Evolutionary conservation across 805 yeast genomes (phyloP), one percentile per base, ranked within the genome.

Genomic region (Priceomyces haplophilus): DNA sequence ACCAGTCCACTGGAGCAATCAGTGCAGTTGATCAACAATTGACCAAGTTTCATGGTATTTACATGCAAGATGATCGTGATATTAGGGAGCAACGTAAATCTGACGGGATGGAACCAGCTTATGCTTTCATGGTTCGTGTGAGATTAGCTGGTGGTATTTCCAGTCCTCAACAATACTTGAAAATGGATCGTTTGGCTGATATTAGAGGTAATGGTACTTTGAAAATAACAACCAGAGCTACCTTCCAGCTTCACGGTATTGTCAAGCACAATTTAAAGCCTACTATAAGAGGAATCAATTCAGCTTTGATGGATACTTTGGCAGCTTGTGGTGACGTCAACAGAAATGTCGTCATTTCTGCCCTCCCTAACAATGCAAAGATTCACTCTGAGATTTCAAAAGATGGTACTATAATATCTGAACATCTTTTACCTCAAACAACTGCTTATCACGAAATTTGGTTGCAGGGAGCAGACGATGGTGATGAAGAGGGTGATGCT

Each of bases 291-390:
- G 96, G 91, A 30, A 89, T 91, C 83, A 91, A 91, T 63, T 72
- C 95, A 13, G 85, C 83, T 5, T 76, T 91, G 55, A 77, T 91
- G 84, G 98, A 93, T 61, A 90, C 97, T 7, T 77, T 91, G 46
- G 98, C 96, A 46, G 98, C 98, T 1, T 91, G 97, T 75, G 98
- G 98, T 74, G 98, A 91, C 72, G 98, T 91, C 34, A 87, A 88
- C 71, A 85, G 98, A 78, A 91, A 91, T 61, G 97, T 91, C 34
- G 91, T 90, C 83, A 77, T 86, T 42, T 79, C 91, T 45, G 96
- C 96, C n/a, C 72, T 88, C 24, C 97, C 97, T 13, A 78, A 77
- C 23, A 88, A 88, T 59, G 86, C 89, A 40, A 81, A 82, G 58
- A 76, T 91, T 41, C 97, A 91, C 62, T 65, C 69, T 24, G 90